Evolutionary conservation across 257 asterid species (phyloP).

Genomic region (Ophiorrhiza pumila): DNA sequence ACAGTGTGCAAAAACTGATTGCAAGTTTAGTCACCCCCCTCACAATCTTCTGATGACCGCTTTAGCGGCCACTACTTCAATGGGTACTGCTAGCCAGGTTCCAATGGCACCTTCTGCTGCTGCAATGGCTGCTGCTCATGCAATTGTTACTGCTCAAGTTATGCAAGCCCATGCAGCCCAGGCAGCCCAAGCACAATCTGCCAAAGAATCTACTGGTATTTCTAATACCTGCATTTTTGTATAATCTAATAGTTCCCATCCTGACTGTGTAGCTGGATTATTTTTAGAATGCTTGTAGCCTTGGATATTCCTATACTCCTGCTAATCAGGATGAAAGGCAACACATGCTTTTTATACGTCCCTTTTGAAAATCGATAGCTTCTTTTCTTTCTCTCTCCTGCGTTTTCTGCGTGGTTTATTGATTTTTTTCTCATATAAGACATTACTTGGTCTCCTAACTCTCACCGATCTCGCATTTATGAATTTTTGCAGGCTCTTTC

Average conservation of each 20-base stretch:
- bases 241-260: neutral
- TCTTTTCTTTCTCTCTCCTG: neutral
- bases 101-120: conserved; percentile 99
- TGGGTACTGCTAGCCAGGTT: conserved; percentile 82
- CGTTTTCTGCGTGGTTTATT: too few species aligned
- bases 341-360: neutral
- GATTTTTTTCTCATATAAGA: neutral
- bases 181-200: conserved; percentile 62
- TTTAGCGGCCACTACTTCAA: conserved; percentile 68
- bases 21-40: conserved; percentile 87
- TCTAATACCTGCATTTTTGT: neutral
- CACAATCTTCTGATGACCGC: conserved; percentile 85
- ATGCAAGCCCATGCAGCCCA: conserved; percentile 97
- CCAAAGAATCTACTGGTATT: conserved; percentile 62
- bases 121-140: conserved; percentile 99
- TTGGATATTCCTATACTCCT: neutral
- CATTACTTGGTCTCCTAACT: neutral
- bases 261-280: neutral
- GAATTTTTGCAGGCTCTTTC: neutral
- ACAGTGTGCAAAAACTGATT: conserved; percentile 68
- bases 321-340: neutral
- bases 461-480: neutral
- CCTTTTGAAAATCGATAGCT: too few species aligned
- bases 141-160: conserved; percentile 98
- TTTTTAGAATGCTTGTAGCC: neutral